Evolutionary conservation across 495 filamentous ascomycete species (phyloP).

Genomic region (Penicillium antarcticum): DNA sequence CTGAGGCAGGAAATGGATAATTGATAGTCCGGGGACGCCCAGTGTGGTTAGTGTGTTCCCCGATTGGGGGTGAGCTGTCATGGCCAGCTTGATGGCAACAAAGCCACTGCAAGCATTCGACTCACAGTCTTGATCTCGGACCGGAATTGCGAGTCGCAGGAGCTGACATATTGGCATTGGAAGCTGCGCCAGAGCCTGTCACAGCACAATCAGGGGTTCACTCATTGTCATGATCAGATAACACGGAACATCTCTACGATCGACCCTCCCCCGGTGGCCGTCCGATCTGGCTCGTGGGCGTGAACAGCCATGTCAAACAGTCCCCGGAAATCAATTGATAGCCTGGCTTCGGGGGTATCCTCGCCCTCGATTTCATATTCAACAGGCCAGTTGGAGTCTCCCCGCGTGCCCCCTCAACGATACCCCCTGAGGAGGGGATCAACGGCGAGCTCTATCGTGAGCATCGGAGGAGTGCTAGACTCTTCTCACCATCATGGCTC

Average conservation of each 20-base stretch:
- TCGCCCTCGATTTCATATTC: conserved; percentile 55
- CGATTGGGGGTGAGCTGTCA: conserved; percentile 33
- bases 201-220: conserved; percentile 3
- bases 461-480: conserved; percentile 74
- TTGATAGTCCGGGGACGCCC: background rate
- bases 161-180: background rate
- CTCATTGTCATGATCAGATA: conserved; percentile 46
- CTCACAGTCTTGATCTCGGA: background rate
- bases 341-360: conserved; percentile 49
- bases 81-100: conserved; percentile 16
- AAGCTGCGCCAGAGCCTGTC: background rate
- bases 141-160: background rate
- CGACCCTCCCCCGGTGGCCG: conserved; percentile 32
- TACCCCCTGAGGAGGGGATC: conserved; percentile 68
- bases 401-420: conserved; percentile 40
- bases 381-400: conserved; percentile 46
- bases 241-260: conserved; percentile 27
- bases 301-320: conserved; percentile 58
- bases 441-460: conserved; percentile 81
- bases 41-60: conserved; percentile 25
- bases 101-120: conserved; percentile 20
- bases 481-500: conserved; percentile 55
- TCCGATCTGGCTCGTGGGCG: conserved; percentile 34
- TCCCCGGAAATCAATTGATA: conserved; percentile 70
- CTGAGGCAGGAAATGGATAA: conserved; percentile 17